Conservation (phyloP, 208 protist species). For the Crithidia bombi region DNA sequence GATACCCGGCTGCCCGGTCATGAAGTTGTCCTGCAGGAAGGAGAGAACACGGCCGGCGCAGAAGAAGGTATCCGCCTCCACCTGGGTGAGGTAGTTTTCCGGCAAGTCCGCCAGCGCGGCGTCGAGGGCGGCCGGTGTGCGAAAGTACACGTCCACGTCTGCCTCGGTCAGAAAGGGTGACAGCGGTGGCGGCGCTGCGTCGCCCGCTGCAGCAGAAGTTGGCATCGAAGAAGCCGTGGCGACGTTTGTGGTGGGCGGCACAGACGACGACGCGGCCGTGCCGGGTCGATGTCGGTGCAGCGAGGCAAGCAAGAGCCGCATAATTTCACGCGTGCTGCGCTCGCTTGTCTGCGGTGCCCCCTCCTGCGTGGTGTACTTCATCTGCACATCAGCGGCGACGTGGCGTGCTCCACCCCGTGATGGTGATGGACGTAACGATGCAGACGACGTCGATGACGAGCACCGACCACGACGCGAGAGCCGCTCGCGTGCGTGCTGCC, state of each 20-base stretch:
- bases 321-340: slow-evolving; percentile 20
- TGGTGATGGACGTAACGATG: not conserved
- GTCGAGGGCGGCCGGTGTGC: slow-evolving; percentile 33
- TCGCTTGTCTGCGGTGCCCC: not conserved
- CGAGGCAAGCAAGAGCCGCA: slow-evolving; percentile 23
- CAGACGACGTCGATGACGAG: not conserved
- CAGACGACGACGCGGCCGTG: not conserved
- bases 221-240: not conserved
- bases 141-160: slow-evolving; percentile 23
- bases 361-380: not conserved
- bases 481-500: slow-evolving; percentile 31
- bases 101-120: slow-evolving; percentile 31
- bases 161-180: slow-evolving; percentile 16
- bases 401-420: not conserved
- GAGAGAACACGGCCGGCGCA: slow-evolving; percentile 88
- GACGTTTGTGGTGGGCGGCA: not conserved
- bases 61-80: slow-evolving; percentile 94
- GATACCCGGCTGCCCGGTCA: slow-evolving; percentile 88
- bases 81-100: slow-evolving; percentile 37
- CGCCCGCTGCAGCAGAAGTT: too few relatives aligned
- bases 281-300: not conserved
- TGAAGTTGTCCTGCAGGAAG: slow-evolving; percentile 92
- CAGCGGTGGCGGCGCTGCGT: slow-evolving; percentile 11
- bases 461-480: not conserved
- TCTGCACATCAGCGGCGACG: not conserved